Base-by-base conservation (phyloP, 2,329 filamentous ascomycete species). In the Amylocarpus encephaloides region DNA sequence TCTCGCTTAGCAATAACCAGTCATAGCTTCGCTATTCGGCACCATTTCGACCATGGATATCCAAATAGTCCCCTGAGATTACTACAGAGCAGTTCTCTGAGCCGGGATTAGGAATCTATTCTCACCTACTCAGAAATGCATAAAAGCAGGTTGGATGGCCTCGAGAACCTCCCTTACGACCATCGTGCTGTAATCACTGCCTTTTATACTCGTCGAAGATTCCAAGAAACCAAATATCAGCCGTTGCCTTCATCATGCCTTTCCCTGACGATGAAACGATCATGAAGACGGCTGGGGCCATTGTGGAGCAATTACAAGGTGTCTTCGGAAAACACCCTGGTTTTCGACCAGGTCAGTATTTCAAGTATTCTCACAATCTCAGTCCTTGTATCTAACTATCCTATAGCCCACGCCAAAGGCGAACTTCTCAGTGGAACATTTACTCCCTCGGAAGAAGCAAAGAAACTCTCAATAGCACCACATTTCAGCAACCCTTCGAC, bases 401-500 rank as follows among this genome's bases (percentile, higher is more conserved):
- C 5, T 33, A 38, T 51, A 77, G 77, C 75, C 9, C 78, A 82
- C 53, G 77, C 77, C 15, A 73, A 75, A 64, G 78, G 78, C 11
- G 63, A 71, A 29, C 67, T 80, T 34, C 62, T 78, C 10, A 73
- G 64, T 6, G 78, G 78, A 30, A 74, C 67, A 18, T 82, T 81
- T 63, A 73, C 66, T 1, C 77, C 78, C 2, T 71, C 71, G 2
- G 2, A 66, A 0, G 59, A 64, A 35, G 76, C 76, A 12, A 59
- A 66, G 2, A 56, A 62, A 7, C 71, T 81, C 16, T 73, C 70
- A 30, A 67, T 53, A 16, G 76, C 76, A 6, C 67, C 68, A 2
- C 75, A 79, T 61, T 76, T 79, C 63, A 70, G 64, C 52, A 52
- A 56, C 12, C 51, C 70, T 1, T 68, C 68, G 16, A 76, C 73